Evolutionary conservation across 1,284 basidiomycete genomes (phyloP), one percentile per base, ranked within the genome.

Genomic region (Apiotrichum domesticum): DNA sequence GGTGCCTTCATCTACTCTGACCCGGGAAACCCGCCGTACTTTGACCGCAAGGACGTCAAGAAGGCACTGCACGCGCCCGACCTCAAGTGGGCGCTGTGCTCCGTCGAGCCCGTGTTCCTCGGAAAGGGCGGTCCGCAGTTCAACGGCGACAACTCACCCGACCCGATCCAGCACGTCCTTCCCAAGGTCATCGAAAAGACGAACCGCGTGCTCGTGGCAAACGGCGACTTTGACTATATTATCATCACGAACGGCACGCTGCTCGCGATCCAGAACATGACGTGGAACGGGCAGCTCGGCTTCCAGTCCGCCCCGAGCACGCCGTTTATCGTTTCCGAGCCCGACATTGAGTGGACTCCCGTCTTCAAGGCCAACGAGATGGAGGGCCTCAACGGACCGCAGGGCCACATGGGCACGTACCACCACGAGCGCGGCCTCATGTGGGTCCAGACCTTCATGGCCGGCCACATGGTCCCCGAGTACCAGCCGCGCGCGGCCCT

Each of bases 41-140:
- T 89, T 67, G 80, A 87, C 73, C 80, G 83, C 29, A 65, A 70
- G 7, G 85, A 88, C 52, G 87, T 90, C 55, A 87, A 88, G 72
- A 63, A 71, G 43, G 86, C 83, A 1, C 85, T 90, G 49, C 87
- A 89, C 65, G 87, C 86, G 0, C 87, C 77, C 11, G 71, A 84
- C 60, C 80, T 83, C 10, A 68, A 75, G 35, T 89, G 87, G 87
- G 58, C 69, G 1, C 83, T 85, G 65, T 90, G 87, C 68, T n/a
- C 47, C 11, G 11, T 15, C 80, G 83, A 1, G 72, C 81, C 82
- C 51, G 85, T 88, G 1, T 88, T 87, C 78, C 21, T 55, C 39
- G 64, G 56, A 29, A 35, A 88, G 66, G 53, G 41, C 35, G 53
- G 50, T 0, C 51, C 51, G 0, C 37, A 46, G 8, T 29, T 15